A percentile compares a stretch with the other conserved stretches of the same genome.
Conservation (phyloP, 1,284 basidiomycete species). For the Xanthoconium separans region DNA sequence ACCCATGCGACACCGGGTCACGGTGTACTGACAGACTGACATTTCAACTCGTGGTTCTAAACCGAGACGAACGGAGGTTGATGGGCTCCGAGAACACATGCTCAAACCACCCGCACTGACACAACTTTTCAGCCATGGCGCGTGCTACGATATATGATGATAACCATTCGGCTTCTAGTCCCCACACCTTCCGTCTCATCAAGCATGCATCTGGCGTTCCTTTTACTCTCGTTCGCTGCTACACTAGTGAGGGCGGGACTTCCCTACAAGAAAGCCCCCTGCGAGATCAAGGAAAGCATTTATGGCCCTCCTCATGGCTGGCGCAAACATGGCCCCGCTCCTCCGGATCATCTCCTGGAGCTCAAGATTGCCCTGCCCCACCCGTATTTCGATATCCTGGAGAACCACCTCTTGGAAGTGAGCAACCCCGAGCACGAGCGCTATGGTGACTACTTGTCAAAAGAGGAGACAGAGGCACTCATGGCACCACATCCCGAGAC, state of each 20-base stretch:
- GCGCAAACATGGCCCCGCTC: slow-evolving; percentile 10
- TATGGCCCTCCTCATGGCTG: slow-evolving; percentile 17
- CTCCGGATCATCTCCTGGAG: slow-evolving; percentile 14
- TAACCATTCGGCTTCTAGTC: too few species aligned
- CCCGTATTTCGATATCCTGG: slow-evolving; percentile 55
- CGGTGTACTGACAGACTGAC: too few species aligned
- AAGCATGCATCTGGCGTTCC: slow-evolving; percentile 7
- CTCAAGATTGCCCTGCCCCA: slow-evolving; percentile 33
- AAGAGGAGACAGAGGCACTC: slow-evolving; percentile 59
- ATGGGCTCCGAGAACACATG: too few species aligned
- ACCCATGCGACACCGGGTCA: too few species aligned
- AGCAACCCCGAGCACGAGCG: slow-evolving; percentile 62
- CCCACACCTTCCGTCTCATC: neutral
- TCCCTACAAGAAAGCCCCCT: neutral
- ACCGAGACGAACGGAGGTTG: too few species aligned
- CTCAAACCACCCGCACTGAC: too few species aligned
- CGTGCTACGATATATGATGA: too few species aligned
- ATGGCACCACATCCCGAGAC: slow-evolving; percentile 58
- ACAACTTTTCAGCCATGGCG: too few species aligned
- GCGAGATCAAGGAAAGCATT: slow-evolving; percentile 26
- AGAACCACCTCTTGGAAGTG: slow-evolving; percentile 63
- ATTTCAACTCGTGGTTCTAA: too few species aligned
- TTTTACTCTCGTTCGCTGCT: slow-evolving; percentile 4
- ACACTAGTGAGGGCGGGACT: slow-evolving; percentile 7
- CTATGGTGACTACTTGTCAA: slow-evolving; percentile 68